Conservation (phyloP, 2,329 filamentous ascomycete genomes). For the Trichoderma sp. region DNA sequence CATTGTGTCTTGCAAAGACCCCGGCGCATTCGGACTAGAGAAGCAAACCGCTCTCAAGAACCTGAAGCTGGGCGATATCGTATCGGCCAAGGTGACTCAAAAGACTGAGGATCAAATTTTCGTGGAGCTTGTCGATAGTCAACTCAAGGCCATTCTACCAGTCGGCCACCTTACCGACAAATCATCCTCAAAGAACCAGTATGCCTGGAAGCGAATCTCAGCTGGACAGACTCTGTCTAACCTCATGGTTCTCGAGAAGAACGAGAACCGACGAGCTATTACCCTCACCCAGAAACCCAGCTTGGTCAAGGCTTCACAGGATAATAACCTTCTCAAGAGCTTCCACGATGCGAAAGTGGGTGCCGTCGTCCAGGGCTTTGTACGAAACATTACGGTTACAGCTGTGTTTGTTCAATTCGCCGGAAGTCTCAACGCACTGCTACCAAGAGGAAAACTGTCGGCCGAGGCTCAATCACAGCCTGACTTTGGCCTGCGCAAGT, state of each 20-base stretch:
- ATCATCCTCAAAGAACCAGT: conserved; percentile 73
- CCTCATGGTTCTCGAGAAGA: conserved; percentile 84
- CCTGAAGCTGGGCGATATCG: conserved; percentile 71
- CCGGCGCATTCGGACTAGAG: conserved; percentile 70
- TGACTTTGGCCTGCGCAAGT: conserved; percentile 76
- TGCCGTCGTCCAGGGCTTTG: conserved; percentile 71
- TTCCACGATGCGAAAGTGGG: conserved; percentile 74
- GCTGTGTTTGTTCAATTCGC: conserved; percentile 89
- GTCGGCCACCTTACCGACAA: conserved; percentile 83
- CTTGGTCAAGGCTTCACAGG: conserved; percentile 72
- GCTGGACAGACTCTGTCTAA: conserved; percentile 82
- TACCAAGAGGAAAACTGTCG: conserved; percentile 77
- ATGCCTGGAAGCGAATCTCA: conserved; percentile 76
- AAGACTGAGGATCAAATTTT: conserved; percentile 76
- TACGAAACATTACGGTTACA: conserved; percentile 79
- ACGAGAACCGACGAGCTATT: conserved; percentile 73
- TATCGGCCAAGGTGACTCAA: conserved; percentile 78
- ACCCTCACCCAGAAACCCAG: conserved; percentile 81
- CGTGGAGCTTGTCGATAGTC: conserved; percentile 72
- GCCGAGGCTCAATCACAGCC: conserved; percentile 67
- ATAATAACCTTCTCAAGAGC: conserved; percentile 68
- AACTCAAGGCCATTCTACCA: conserved; percentile 75
- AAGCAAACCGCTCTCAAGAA: conserved; percentile 76
- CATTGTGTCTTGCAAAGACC: conserved; percentile 91
- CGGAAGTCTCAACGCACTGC: conserved; percentile 71